Base-by-base conservation (phyloP, 768 basidiomycete species). In the Lactifluus pinguis region DNA sequence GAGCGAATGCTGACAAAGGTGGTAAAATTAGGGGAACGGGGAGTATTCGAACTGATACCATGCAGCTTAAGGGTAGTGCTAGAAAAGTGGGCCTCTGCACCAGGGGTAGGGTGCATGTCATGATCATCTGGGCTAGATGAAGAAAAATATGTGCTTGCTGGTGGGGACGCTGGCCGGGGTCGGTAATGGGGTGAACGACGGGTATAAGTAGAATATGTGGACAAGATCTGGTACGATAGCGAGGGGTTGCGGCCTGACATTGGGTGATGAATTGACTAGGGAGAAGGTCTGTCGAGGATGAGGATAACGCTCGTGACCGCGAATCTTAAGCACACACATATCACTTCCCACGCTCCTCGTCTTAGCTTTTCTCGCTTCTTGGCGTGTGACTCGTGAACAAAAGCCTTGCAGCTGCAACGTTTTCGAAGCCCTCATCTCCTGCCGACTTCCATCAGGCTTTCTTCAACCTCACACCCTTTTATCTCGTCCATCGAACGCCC, bases 61-160 rank as follows among this genome's bases (percentile, higher is more conserved):
- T 92, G 90, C 57, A 90, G 71, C 32, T 89, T 75, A 19, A 92
- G 76, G 0, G 86, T 89, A 0, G 89, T 92, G 66, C 87, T 90
- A 71, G 89, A 85, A 67, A 92, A 92, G 68, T 92, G 90, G 4
- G 81, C 70, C 34, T 80, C 77, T 1, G 90, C 87, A 54, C 83
- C 84, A 0, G 86, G 77, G 0, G 82, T 77, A 0, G 85, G 83
- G 38, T 82, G 77, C 50, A 64, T 49, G 17, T 52, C 72, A 48
- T 76, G 69, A 72, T 72, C 64, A 64, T 82, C 76, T 55, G 73
- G 76, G 19, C 80, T 76, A 36, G 83, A 78, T 1, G 81, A 71
- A 0, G 86, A 79, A 67, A 92, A 92, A 72, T 92, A 92, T 1
- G 87, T 79, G 2, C 89, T 90, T 0, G 90, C 90, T 0, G 90